These are phyloP conservation scores for Colletotrichum musae DNA, from an alignment of 2,329 filamentous ascomycete species.

Conservation along the genomic window DNA sequence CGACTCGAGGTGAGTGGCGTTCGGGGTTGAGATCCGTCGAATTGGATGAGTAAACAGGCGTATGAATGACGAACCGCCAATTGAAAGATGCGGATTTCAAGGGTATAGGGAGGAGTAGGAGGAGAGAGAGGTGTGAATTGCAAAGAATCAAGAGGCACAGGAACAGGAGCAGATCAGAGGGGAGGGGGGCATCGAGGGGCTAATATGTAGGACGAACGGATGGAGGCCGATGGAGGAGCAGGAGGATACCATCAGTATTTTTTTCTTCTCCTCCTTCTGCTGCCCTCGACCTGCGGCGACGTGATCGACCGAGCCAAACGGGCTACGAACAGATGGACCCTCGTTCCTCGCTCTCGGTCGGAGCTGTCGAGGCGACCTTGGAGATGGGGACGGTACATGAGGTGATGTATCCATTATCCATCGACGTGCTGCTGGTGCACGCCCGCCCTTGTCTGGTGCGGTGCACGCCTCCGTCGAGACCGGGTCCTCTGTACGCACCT, in stretches of 20 bases:
- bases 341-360: conserved; percentile 22
- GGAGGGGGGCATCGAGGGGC: conserved; percentile 38
- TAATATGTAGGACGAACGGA: conserved; percentile 37
- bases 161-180: conserved; percentile 1
- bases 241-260: neutral
- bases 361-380: conserved; percentile 20
- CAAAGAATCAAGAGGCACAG: conserved; percentile 23
- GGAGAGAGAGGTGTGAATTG: conserved; percentile 15
- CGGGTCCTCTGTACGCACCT: conserved; percentile 15
- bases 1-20: conserved; percentile 30
- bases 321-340: conserved; percentile 22
- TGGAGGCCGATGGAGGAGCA: conserved; percentile 25
- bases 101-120: neutral
- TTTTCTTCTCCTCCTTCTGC: neutral
- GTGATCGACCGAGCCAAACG: conserved; percentile 33
- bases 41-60: neutral
- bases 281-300: conserved; percentile 11
- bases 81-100: conserved; percentile 15
- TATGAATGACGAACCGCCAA: neutral
- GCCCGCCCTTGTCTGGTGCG: conserved; percentile 8
- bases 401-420: conserved; percentile 4
- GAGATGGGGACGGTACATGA: conserved; percentile 27
- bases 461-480: neutral
- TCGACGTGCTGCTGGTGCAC: neutral
- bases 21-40: neutral